A percentile compares a stretch with the other conserved stretches of the same genome.
phyloP scores from a whole-genome alignment of 2,329 filamentous ascomycete genomes.

The Diaporthe sp. region DNA sequence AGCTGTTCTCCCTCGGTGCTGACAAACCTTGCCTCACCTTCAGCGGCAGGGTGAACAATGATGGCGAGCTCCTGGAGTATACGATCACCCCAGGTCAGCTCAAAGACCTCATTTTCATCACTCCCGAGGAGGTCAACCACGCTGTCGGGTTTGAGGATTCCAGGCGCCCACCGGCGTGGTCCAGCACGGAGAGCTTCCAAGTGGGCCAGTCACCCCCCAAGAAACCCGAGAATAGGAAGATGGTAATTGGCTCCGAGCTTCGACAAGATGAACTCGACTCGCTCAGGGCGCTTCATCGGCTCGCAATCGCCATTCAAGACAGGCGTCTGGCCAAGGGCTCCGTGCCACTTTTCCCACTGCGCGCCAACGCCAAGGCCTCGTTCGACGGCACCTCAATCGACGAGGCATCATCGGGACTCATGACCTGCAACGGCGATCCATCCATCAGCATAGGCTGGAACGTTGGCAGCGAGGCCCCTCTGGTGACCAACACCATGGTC shows the following conservation, averaged over 20 bases:
- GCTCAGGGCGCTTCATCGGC: constrained; percentile 60
- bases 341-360: constrained; percentile 61
- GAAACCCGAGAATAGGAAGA: constrained; percentile 53
- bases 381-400: constrained; percentile 53
- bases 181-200: constrained; percentile 45
- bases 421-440: constrained; percentile 61
- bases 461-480: constrained; percentile 45
- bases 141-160: constrained; percentile 38
- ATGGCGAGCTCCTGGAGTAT: constrained; percentile 67
- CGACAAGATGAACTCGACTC: constrained; percentile 58
- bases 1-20: constrained; percentile 67
- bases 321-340: constrained; percentile 62
- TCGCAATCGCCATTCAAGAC: constrained; percentile 61
- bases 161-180: constrained; percentile 18
- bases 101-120: constrained; percentile 69
- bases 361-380: constrained; percentile 58
- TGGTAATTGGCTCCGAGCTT: constrained; percentile 60
- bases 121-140: constrained; percentile 63
- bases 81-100: constrained; percentile 68
- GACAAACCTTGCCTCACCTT: constrained; percentile 71
- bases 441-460: constrained; percentile 60
- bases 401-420: constrained; percentile 44
- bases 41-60: constrained; percentile 68
- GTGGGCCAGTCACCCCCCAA: constrained; percentile 50
- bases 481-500: constrained; percentile 69